Conservation (phyloP, 306 rosid species). For the Quercus glauca region DNA sequence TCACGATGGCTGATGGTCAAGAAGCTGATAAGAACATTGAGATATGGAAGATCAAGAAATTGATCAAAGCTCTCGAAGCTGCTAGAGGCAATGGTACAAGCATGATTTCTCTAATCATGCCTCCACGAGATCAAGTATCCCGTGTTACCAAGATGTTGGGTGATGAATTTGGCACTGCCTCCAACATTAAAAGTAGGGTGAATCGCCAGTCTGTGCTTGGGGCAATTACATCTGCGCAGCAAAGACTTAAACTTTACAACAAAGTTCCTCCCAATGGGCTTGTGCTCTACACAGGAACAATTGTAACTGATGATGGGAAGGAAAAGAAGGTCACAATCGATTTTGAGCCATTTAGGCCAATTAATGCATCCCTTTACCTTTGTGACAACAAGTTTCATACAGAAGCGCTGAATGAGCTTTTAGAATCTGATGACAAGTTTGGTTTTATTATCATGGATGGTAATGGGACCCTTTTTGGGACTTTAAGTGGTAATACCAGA, state of each 20-base stretch:
- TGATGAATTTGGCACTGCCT: constrained; percentile 94
- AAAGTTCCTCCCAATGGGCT: constrained; percentile 91
- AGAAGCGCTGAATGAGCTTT: constrained; percentile 79
- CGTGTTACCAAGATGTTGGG: constrained; percentile 95
- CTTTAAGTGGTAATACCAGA: constrained; percentile 82
- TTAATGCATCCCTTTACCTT: constrained; percentile 83
- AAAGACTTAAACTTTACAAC: constrained; percentile 78
- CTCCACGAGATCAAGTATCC: constrained; percentile 88
- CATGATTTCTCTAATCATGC: constrained; percentile 93
- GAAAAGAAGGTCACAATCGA: constrained; percentile 91
- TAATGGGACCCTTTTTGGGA: constrained; percentile 88
- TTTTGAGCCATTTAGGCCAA: constrained; percentile 89
- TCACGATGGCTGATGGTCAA: constrained; percentile 65
- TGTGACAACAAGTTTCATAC: constrained; percentile 91
- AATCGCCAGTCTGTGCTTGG: constrained; percentile 85
- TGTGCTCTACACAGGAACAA: constrained; percentile 81
- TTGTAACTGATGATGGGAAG: constrained; percentile 87
- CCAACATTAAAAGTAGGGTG: constrained; percentile 88
- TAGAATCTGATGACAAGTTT: constrained; percentile 90
- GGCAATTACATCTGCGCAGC: constrained; percentile 91
- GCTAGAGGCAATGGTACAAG: constrained; percentile 93
- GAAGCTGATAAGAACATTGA: constrained; percentile 90
- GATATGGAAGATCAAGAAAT: constrained; percentile 91
- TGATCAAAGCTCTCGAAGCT: constrained; percentile 84
- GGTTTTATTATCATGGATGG: constrained; percentile 93